These are phyloP conservation scores for Adiantum capillusveneris DNA, from an alignment of 75 land plant genomes.

Conservation along the genomic window DNA sequence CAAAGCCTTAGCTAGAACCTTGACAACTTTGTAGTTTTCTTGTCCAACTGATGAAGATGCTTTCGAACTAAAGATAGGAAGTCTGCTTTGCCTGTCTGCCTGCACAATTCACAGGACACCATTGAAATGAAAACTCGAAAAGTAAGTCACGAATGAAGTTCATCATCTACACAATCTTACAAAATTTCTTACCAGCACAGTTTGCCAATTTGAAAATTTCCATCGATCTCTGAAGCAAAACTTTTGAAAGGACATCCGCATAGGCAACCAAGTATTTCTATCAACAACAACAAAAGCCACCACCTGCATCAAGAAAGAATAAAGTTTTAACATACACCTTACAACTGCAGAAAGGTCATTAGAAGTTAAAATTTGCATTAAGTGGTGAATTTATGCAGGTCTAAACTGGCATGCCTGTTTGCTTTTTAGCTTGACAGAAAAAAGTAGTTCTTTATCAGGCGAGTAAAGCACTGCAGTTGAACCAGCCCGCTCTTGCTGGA, in stretches of 20 bases:
- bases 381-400: too few relatives aligned
- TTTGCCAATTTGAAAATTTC: constrained; percentile 28
- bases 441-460: constrained; percentile 5
- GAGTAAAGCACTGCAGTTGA: constrained; percentile 6
- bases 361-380: too few relatives aligned
- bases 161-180: too few relatives aligned
- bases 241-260: constrained; percentile 18
- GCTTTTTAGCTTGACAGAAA: constrained; percentile 18
- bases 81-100: constrained; percentile 12
- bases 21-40: constrained; percentile 3
- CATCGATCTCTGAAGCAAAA: constrained; percentile 24
- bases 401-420: constrained; percentile 12
- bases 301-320: constrained; percentile 14
- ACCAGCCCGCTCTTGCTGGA: constrained; percentile 19
- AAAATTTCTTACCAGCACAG: constrained; percentile 20
- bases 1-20: background rate
- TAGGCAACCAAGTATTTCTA: constrained; percentile 15
- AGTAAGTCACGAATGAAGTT: too few relatives aligned
- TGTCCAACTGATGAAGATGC: constrained; percentile 22
- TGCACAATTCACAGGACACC: constrained; percentile 6
- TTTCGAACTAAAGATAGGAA: constrained; percentile 14
- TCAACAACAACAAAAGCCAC: constrained; percentile 29
- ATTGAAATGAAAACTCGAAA: too few relatives aligned
- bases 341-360: too few relatives aligned
- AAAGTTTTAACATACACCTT: too few relatives aligned